Base-by-base conservation (phyloP, 768 basidiomycete genomes). In the Auriscalpium microsporum region DNA sequence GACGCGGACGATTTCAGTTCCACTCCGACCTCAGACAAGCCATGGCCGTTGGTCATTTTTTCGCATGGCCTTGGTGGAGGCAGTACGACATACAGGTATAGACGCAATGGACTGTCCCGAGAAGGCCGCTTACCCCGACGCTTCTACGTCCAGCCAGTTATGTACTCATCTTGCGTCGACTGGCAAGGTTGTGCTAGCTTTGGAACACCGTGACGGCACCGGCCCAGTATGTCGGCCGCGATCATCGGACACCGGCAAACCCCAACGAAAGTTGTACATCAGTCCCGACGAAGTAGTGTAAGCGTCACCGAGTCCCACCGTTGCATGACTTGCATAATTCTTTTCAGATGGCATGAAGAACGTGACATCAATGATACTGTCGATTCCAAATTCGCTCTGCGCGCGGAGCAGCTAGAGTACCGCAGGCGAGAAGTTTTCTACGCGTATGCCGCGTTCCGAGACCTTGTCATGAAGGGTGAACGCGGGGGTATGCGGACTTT, bases 131-230 rank as follows among this genome's bases (percentile, higher is more conserved):
- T 28, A 28, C 28, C 28, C 28, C 28, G 28, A 28, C 5, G 38
- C 9, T 49, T 23, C 52, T n/a, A 14, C 8, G 11, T 38, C 1
- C 19, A 85, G 86, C 57, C 86, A 90, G 66, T 67, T 87, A 56
- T 92, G 90, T 64, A 74, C 78, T 2, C 77, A 79, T 21, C 67
- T 94, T 19, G 93, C 92, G 4, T 80, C 87, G 4, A 76, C 84
- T 38, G 93, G 93, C 2, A 84, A 79, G 57, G 82, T 94, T 5
- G 90, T 95, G 3, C 74, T 91, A 45, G 85, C 89, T 6, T 64
- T 94, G 21, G 89, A 94, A 64, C 92, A 94, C 66, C 78, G 85
- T 10, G 93, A 94, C 66, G 91, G 90, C 1, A 85, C 86, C 4
- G 84, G 79, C 3, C 82, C 83, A 0, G 76, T 62, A n/a, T 61